Percentiles rank a stretch among this genome's conserved stretches.
Evolutionary conservation across 805 yeast species (phyloP).

Genomic region (Debaryomyces hansenii): DNA sequence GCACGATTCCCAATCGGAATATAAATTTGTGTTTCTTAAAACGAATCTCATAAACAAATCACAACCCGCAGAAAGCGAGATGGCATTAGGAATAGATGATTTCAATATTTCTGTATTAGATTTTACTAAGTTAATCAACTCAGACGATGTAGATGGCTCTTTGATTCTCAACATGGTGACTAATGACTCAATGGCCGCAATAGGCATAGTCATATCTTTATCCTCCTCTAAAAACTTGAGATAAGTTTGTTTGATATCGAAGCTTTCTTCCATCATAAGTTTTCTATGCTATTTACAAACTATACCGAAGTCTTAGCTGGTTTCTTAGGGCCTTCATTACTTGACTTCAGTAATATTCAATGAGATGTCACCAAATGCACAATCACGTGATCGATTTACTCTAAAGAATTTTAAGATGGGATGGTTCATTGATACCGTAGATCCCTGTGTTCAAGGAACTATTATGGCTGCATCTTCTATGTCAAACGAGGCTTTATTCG

Average conservation of each 20-base stretch:
- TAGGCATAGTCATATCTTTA: conserved; percentile 98
- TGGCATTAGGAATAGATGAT: conserved; percentile 80
- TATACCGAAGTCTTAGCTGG: too few relatives aligned
- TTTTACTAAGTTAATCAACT: conserved; percentile 77
- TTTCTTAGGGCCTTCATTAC: too few relatives aligned
- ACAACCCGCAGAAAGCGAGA: conserved; percentile 95
- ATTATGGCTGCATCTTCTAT: background rate
- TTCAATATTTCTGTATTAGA: conserved; percentile 76
- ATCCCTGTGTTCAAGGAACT: background rate
- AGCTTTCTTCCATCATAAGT: conserved; percentile 24
- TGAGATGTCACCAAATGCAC: background rate
- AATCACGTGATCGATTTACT: too few relatives aligned
- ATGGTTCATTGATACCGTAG: background rate
- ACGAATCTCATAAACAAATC: conserved; percentile 95
- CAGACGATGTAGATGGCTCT: conserved; percentile 92
- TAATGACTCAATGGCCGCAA: conserved; percentile 94
- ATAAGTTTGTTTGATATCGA: conserved; percentile 83
- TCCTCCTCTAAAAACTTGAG: conserved; percentile 81
- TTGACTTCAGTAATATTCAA: too few relatives aligned
- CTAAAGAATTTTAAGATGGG: background rate
- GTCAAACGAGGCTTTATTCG: conserved; percentile 13
- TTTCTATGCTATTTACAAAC: background rate
- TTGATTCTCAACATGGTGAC: conserved; percentile 79
- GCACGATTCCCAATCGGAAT: conserved; percentile 94
- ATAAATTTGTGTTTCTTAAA: conserved; percentile 79